Base-by-base conservation (phyloP, 139 green algal genomes). In the Limnomonas spitsbergensis region DNA sequence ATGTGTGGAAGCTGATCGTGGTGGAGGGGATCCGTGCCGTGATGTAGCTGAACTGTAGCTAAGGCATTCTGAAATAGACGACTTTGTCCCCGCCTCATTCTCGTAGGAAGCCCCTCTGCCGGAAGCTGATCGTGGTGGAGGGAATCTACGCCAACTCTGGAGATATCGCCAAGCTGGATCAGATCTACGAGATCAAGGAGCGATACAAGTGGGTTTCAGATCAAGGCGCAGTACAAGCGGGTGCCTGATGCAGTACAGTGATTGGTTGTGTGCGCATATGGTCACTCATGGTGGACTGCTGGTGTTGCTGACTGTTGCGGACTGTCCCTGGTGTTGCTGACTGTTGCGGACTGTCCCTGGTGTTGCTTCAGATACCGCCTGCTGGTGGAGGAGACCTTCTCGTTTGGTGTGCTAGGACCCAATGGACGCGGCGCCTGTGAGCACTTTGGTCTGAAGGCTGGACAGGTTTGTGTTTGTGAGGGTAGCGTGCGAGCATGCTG, bases 81-180 rank as follows among this genome's bases (percentile, higher is more conserved):
- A n/a, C n/a, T n/a, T n/a, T n/a, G n/a, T n/a, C n/a, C n/a, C n/a
- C n/a, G n/a, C n/a, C n/a, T n/a, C n/a, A n/a, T n/a, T n/a, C n/a
- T n/a, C n/a, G n/a, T n/a, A 94, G 89, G 79, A 92, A 92, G 75
- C 90, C 89, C 6, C 77, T 98, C 9, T 96, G 91, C 77, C 90
- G 95, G 27, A 88, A 93, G 26, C 96, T 97, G 85, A 95, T 99
- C 34, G 86, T 97, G 4, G 92, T 97, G 39, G 95, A 99, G 89
- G 96, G 93, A 66, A 88, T 99, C 24, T 98, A 97, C 78, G 74
- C 81, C 42, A 91, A 95, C 80, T 87, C 76, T 24, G 94, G 95
- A 6, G 90, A 95, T 42, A 40, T 99, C 38, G 91, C 93, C 2
- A 94, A 94, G 0, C 81, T 99, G 52, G 78, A 86, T 36, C 54